These are phyloP conservation scores for Arctium lappa DNA, from an alignment of 129 eudicot species.

Conservation along the genomic window DNA sequence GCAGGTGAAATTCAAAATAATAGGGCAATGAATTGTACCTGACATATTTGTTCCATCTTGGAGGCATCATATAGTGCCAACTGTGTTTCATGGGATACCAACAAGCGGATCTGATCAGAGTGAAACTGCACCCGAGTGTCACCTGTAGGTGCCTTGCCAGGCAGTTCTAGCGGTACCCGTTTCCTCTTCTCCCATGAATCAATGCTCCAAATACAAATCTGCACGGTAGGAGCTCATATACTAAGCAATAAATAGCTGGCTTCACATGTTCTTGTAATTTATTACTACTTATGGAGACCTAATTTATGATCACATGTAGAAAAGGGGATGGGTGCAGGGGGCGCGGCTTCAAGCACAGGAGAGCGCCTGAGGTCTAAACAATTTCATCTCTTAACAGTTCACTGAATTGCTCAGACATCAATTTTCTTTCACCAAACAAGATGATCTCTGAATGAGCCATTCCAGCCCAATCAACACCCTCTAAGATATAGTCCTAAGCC, in stretches of 20 bases:
- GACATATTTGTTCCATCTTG: constrained; percentile 62
- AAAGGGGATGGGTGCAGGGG: too few relatives aligned
- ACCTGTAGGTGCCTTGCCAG: constrained; percentile 65
- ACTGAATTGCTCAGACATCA: too few relatives aligned
- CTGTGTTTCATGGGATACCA: constrained; percentile 84
- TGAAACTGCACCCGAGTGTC: constrained; percentile 91
- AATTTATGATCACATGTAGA: too few relatives aligned
- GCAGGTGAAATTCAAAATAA: background rate
- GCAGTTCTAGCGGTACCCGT: constrained; percentile 60
- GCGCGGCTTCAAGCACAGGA: too few relatives aligned
- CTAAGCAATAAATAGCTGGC: too few relatives aligned
- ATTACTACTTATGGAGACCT: too few relatives aligned
- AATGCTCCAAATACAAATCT: constrained; percentile 88
- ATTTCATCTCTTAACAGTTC: too few relatives aligned
- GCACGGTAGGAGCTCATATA: background rate
- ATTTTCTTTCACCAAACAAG: too few relatives aligned
- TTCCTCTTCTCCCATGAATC: constrained; percentile 89
- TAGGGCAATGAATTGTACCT: constrained; percentile 35
- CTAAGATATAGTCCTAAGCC: too few relatives aligned
- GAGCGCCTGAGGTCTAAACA: too few relatives aligned
- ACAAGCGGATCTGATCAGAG: constrained; percentile 64
- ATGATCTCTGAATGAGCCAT: too few relatives aligned
- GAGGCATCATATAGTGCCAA: constrained; percentile 68
- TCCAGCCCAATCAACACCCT: too few relatives aligned
- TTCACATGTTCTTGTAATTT: background rate